Evolutionary conservation across 768 basidiomycete genomes (phyloP), one percentile per base, ranked within the genome.

Genomic region (Termitomyces sp.): DNA sequence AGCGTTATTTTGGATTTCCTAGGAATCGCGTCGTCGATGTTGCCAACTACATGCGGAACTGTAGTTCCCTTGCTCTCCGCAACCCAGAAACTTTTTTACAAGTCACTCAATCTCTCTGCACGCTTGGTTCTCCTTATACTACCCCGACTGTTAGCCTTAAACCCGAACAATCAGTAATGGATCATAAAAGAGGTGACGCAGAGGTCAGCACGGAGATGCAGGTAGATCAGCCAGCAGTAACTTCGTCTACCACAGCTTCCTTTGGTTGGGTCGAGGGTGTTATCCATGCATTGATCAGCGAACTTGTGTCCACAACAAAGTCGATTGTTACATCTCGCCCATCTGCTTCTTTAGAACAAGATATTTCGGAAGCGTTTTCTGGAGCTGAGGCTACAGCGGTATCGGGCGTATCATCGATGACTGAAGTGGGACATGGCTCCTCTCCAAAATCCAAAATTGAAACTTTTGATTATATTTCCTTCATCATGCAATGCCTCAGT

Each of bases 401-500:
- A 39, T 9, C 52, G 4, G 22, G 41, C 18, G 18, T 41, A 20
- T 37, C 63, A 51, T 59, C 54, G 4, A 49, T 36, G 10, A 10
- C 49, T 14, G 44, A 56, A 9, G 53, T 31, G 5, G 26, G 42
- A 43, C 49, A 47, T 43, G 32, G 46, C 13, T 22, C 51, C 18
- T 37, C 59, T 7, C 49, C 55, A n/a, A 61, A 32, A 12, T 59
- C 64, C 12, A 36, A 64, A 29, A 44, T 58, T 14, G 66, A 65
- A 44, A 74, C 72, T 31, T 71, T 76, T 72, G 71, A 79, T 56
- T 91, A 90, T 64, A 76, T 81, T 16, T 90, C 87, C 65, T 93
- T 95, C 79, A 73, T 93, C 61, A 92, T 95, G 88, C 91, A 94
- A 68, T 89, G 86, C 62, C 76, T 98, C 46, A 92, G 94, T 3